These are phyloP conservation scores for Entomortierella parvispora DNA, from an alignment of 192 early-diverging fungal genomes.

Conservation along the genomic window DNA sequence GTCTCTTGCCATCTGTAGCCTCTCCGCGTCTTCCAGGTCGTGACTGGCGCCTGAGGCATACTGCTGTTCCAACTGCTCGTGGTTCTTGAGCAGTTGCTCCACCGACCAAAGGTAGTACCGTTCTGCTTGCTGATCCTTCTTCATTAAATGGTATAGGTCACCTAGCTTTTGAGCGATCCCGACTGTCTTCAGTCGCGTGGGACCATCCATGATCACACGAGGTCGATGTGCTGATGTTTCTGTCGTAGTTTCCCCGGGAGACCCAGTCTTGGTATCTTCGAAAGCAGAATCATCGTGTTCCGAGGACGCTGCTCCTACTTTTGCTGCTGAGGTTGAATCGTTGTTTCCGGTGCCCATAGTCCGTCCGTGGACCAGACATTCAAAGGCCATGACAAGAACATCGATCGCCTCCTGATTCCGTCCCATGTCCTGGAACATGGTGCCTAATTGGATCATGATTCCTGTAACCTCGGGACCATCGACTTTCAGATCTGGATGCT, in stretches of 20 bases:
- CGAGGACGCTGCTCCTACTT: neutral
- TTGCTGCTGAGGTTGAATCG: neutral
- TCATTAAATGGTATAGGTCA: conserved; percentile 53
- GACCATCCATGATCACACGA: conserved; percentile 31
- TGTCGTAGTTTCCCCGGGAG: neutral
- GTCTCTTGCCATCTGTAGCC: conserved; percentile 24
- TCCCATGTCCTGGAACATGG: conserved; percentile 57
- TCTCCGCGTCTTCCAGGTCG: conserved; percentile 24
- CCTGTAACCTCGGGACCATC: conserved; percentile 63
- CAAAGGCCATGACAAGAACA: conserved; percentile 57
- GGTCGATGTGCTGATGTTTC: conserved; percentile 5
- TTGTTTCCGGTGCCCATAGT: conserved; percentile 37
- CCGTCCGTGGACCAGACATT: conserved; percentile 42
- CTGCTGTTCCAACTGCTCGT: conserved; percentile 3
- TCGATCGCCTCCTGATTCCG: conserved; percentile 57
- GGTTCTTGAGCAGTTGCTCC: conserved; percentile 58
- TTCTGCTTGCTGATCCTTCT: conserved; percentile 61
- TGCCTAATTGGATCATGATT: conserved; percentile 67
- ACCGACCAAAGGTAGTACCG: conserved; percentile 67
- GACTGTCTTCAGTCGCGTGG: conserved; percentile 54
- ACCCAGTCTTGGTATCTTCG: neutral
- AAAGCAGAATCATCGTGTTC: conserved; percentile 13
- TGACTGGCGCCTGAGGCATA: conserved; percentile 1
- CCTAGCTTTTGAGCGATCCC: conserved; percentile 67
- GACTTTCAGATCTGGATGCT: conserved; percentile 52